A percentile compares a stretch with the other conserved stretches of the same genome.
Evolutionary conservation across 108 stramenopile species (phyloP).

Genomic region (Skeletonema menzelii): DNA sequence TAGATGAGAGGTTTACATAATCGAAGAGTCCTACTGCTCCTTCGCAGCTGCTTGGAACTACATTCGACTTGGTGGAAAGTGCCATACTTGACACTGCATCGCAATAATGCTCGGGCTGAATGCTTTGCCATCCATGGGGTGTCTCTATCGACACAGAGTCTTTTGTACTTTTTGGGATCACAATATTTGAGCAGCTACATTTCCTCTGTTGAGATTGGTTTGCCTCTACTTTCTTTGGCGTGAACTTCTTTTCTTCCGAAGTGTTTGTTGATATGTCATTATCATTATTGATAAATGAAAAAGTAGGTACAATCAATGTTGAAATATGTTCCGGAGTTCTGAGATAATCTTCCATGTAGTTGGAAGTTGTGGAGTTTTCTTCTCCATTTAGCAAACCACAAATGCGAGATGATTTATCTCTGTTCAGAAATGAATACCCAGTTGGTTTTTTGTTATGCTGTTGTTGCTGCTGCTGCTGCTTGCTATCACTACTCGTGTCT

Average conservation of each 20-base stretch:
- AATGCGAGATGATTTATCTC: conserved; percentile 15
- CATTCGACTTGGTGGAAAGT: neutral
- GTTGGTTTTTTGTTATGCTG: conserved; percentile 34
- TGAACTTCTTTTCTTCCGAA: conserved; percentile 1
- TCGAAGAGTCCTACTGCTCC: conserved; percentile 48
- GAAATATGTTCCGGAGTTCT: conserved; percentile 54
- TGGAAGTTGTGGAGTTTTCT: neutral
- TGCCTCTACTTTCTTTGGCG: conserved; percentile 13
- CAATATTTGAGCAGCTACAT: conserved; percentile 10
- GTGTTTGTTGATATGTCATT: conserved; percentile 1
- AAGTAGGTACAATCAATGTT: conserved; percentile 63
- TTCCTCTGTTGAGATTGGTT: conserved; percentile 9
- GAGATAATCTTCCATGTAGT: conserved; percentile 40
- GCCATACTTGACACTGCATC: conserved; percentile 35
- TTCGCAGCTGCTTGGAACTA: neutral
- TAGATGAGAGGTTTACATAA: conserved; percentile 18
- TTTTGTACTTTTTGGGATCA: conserved; percentile 52
- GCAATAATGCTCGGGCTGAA: conserved; percentile 59
- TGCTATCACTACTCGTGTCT: neutral
- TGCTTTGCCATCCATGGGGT: conserved; percentile 69
- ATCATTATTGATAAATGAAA: conserved; percentile 49
- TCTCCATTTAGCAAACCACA: conserved; percentile 3
- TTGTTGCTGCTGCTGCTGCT: neutral
- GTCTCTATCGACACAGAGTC: conserved; percentile 62
- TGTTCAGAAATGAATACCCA: conserved; percentile 67